phyloP scores from a whole-genome alignment of 202 grass and related monocot genomes.

The Miscanthus sacchariflorus region DNA sequence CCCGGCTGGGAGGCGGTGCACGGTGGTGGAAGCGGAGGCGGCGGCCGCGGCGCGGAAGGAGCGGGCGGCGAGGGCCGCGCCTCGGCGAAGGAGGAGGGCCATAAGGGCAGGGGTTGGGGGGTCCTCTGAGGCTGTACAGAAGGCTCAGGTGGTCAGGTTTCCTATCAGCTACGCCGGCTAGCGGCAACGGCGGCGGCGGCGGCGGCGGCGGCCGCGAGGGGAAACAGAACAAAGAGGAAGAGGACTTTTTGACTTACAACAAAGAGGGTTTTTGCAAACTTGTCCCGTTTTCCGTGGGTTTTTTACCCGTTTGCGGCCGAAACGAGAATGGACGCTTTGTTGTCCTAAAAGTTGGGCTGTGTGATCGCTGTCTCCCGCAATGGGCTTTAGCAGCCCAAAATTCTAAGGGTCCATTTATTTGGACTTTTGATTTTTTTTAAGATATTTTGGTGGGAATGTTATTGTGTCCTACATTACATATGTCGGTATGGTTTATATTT shows the following conservation, averaged over 20 bases:
- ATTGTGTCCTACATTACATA: no score
- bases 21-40: conserved; percentile 40
- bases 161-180: conserved; percentile 24
- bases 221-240: not conserved
- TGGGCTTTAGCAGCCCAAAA: not conserved
- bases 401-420: not conserved
- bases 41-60: conserved; percentile 50
- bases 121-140: not conserved
- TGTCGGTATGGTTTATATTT: not conserved
- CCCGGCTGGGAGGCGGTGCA: conserved; percentile 50
- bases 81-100: conserved; percentile 65
- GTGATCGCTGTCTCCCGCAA: not conserved
- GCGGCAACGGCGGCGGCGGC: conserved; percentile 32
- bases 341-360: not conserved
- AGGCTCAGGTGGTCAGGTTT: not conserved
- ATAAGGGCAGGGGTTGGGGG: conserved; percentile 16
- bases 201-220: conserved; percentile 34
- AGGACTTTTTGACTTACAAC: no score
- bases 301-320: conserved; percentile 19
- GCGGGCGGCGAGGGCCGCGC: conserved; percentile 53
- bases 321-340: not conserved
- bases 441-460: not conserved
- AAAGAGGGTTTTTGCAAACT: conserved; percentile 29
- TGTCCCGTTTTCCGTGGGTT: conserved; percentile 7
- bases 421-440: not conserved